Base-by-base conservation (phyloP, 371 early-diverging fungal genomes). In the Chytridiales sp. region DNA sequence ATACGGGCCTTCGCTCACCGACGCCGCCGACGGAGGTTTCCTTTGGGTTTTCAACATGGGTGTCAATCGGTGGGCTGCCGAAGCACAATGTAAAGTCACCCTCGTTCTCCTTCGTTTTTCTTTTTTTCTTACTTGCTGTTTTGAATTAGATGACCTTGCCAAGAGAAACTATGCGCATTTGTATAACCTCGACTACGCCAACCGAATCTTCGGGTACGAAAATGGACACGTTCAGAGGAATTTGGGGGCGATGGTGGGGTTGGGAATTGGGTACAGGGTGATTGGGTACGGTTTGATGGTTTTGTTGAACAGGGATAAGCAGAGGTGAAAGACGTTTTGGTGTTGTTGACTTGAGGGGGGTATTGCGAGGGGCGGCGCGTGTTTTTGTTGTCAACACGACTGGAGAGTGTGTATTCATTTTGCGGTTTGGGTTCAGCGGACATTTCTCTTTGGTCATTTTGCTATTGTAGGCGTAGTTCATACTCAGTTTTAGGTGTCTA, bases 61-160 rank as follows among this genome's bases (percentile, higher is more conserved):
- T 30, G 73, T 70, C 55, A 69, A 73, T 56, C 69, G 64, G 62
- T 78, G 76, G 76, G 72, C 69, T 2, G 62, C 72, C 22, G 74
- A 74, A 62, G 76, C 72, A 11, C 56, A 55, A 29, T 69, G 61
- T 68, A 46, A 49, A 49, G 48, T 31, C 34, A 27, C n/a, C 31
- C 17, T 38, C 17, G 17, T 38, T 46, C n/a, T 44, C 19, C 9
- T 30, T 35, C 15, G 6, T 11, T 26, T 22, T 24, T 49, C 4
- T 30, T 31, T 52, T 29, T 21, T 13, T 30, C 21, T 3, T 41
- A 8, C n/a, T 8, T 19, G 32, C 6, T 29, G 17, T 49, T 22
- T 13, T 39, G 40, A 51, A 42, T 52, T 40, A 4, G 66, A 54
- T 29, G 51, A 51, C 36, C 64, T 62, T 13, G 60, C 59, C 11